Conservation (phyloP, 2,329 filamentous ascomycete species). For the Pseudogymnoascus sp. region DNA sequence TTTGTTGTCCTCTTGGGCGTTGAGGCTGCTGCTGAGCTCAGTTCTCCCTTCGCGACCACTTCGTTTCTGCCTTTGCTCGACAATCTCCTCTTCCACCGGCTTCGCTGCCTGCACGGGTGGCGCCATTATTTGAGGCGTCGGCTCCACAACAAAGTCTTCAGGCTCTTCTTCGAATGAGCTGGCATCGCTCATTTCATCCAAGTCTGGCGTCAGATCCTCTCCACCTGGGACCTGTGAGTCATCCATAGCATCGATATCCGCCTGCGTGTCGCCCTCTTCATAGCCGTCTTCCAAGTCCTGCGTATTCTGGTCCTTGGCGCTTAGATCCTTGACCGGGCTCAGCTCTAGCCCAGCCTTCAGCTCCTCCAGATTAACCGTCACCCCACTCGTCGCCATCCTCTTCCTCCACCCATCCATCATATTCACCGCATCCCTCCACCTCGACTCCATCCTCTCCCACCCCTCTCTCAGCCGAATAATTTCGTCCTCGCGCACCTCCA, state of each 20-base stretch:
- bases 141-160: conserved; percentile 22
- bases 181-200: conserved; percentile 23
- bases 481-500: conserved; percentile 85
- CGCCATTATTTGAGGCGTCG: background rate
- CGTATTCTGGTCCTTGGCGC: conserved; percentile 39
- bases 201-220: conserved; percentile 17
- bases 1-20: conserved; percentile 22
- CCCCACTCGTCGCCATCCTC: conserved; percentile 63
- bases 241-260: conserved; percentile 29
- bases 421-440: conserved; percentile 81
- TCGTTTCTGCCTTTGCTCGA: conserved; percentile 15
- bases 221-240: conserved; percentile 16
- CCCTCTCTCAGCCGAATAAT: conserved; percentile 74
- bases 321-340: conserved; percentile 48
- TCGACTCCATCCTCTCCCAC: conserved; percentile 87
- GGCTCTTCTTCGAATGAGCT: conserved; percentile 42
- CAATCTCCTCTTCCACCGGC: conserved; percentile 8
- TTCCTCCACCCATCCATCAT: conserved; percentile 91
- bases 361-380: conserved; percentile 61
- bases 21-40: background rate
- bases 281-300: conserved; percentile 24
- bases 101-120: background rate
- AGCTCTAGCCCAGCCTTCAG: conserved; percentile 60
- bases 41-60: background rate
- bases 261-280: conserved; percentile 26